Base-by-base conservation (phyloP, 495 filamentous ascomycete species). In the Trypethelium eluteriae region DNA sequence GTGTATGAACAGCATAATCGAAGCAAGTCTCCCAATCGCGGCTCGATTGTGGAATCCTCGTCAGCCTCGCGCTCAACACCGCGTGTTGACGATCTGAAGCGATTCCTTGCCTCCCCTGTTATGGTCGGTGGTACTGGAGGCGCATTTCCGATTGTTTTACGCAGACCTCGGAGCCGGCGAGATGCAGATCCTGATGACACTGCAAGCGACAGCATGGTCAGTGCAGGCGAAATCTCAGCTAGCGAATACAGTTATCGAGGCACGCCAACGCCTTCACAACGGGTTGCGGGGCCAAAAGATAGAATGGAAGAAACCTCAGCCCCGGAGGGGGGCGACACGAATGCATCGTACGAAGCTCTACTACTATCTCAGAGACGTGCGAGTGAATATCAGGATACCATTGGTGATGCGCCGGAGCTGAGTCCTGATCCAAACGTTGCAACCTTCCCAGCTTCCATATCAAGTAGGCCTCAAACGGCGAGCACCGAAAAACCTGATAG, bases 1-100 rank as follows among this genome's bases (percentile, higher is more conserved):
- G 7, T 50, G 32, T 11, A 38, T 38, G n/a, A 80, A 79, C 66
- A 82, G 80, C 38, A 75, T 81, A 34, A 85, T 87, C 0, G 80
- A 78, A 79, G 66, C 50, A 12, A 46, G 36, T 4, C 57, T 32
- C 16, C 62, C 65, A 5, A 36, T 65, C 35, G 63, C 25, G 39
- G 39, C 63, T 47, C 53, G 7, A 18, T 7, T 59, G 7, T 36
- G 6, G 14, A 59, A 5, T 35, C n/a, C 4, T 59, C 53, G 10
- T 59, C 53, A 14, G 36, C 79, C 72, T 76, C 85, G 66, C 86
- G 83, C 38, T 87, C 84, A 18, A 85, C 91, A 11, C 85, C 92
- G n/a, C 87, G 89, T 44, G 87, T 96, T n/a, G 91, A 92, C 65
- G 91, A 96, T 70, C 80, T 96, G 67, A 93, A 92, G 74, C 84